Conservation (phyloP, 2,329 filamentous ascomycete genomes). For the Fusarium bactridioides region DNA sequence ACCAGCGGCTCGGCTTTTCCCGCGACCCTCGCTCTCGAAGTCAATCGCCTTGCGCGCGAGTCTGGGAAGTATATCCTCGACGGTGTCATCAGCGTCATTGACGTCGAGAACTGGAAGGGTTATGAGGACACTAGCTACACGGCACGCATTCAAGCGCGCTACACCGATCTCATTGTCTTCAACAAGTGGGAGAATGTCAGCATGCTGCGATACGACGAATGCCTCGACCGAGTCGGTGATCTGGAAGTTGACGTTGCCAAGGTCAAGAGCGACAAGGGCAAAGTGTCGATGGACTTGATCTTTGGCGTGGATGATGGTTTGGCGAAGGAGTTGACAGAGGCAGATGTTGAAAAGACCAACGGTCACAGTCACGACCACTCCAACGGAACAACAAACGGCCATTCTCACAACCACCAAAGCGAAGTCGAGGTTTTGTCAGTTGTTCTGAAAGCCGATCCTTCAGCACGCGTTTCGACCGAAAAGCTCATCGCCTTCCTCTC, state of each 20-base stretch:
- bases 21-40: conserved; percentile 88
- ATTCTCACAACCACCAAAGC: conserved; percentile 70
- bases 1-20: conserved; percentile 89
- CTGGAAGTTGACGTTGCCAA: conserved; percentile 81
- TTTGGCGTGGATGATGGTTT: conserved; percentile 89
- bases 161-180: conserved; percentile 89
- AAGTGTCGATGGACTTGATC: conserved; percentile 79
- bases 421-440: conserved; percentile 93
- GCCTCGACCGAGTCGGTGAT: conserved; percentile 80
- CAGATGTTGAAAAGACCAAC: conserved; percentile 43
- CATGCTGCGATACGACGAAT: conserved; percentile 79
- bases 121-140: conserved; percentile 93
- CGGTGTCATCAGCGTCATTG: conserved; percentile 87
- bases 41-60: conserved; percentile 79
- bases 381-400: conserved; percentile 49
- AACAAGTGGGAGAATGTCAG: conserved; percentile 89
- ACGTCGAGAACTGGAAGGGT: conserved; percentile 94
- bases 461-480: conserved; percentile 60
- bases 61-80: conserved; percentile 77
- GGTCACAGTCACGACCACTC: conserved; percentile 49
- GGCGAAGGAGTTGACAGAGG: conserved; percentile 62
- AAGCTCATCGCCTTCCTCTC: conserved; percentile 73
- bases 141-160: conserved; percentile 84
- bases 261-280: conserved; percentile 84
- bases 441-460: conserved; percentile 61